Evolutionary conservation across 75 land plant species (phyloP), one percentile per base, ranked within the genome.

Genomic region (Gnetum montanum): DNA sequence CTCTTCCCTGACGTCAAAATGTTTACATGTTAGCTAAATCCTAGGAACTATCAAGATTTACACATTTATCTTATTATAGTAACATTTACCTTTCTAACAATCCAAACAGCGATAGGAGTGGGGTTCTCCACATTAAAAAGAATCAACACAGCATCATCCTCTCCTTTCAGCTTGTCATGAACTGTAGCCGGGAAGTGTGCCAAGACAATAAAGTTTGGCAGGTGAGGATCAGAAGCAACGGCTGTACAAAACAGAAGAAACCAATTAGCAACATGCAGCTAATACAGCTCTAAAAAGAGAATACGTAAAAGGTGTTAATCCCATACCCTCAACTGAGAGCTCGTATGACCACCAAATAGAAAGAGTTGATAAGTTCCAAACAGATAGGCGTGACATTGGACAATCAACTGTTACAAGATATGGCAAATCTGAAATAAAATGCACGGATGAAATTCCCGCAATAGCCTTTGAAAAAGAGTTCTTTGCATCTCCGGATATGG

Each of bases 341-440:
- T 63, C 64, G 45, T 82, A 84, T 37, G 90, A 79, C 98, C 98
- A 93, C 23, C 57, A 43, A 6, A 76, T 15, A 36, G 80, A 79
- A 18, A 85, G 57, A 16, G 84, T 79, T 54, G 81, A 69, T 66
- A 85, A 19, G 52, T 65, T 80, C 98, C 98, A 93, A 15, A 93
- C 80, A 33, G 71, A 70, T 4, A 89, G 52, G 33, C 75, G 73
- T 22, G 90, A 73, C 15, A 35, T 70, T 29, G 68, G 60, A 31
- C 84, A 79, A 4, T 43, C 84, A 31, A 75, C 65, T 16, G 90
- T 67, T 33, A 89, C 90, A 29, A 93, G 75, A 76, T 70, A 67
- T 22, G 73, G 64, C 4, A 90, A 79, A 20, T 71, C 70, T 22
- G 80, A 78, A 70, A 76, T 71, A 74, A 93, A 93, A 34, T 68